Percentiles rank a stretch among this genome's conserved stretches.
Evolutionary conservation across 176 grass and related monocot genomes (phyloP).

Genomic region (Tillandsia fasciculata): DNA sequence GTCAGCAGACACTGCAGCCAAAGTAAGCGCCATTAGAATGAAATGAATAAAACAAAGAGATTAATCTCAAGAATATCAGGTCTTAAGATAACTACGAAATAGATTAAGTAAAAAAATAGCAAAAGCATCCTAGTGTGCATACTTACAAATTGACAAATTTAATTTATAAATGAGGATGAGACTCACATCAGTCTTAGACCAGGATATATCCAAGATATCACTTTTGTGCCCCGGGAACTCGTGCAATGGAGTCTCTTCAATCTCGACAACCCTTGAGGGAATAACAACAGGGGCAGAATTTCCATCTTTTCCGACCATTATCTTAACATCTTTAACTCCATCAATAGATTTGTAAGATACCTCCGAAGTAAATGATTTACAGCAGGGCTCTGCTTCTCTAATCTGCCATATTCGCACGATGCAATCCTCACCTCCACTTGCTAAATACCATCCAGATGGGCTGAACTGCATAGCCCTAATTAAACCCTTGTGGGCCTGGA

Average conservation of each 20-base stretch:
- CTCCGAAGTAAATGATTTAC: slow-evolving; percentile 24
- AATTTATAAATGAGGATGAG: background rate
- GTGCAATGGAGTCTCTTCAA: slow-evolving; percentile 56
- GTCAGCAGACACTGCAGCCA: slow-evolving; percentile 74
- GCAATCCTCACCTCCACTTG: slow-evolving; percentile 82
- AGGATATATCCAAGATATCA: slow-evolving; percentile 76
- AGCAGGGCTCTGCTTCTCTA: slow-evolving; percentile 48
- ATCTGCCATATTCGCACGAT: slow-evolving; percentile 68
- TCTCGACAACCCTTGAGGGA: slow-evolving; percentile 47
- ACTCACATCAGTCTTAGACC: slow-evolving; percentile 84
- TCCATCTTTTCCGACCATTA: slow-evolving; percentile 24
- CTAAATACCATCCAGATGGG: slow-evolving; percentile 72
- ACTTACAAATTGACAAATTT: no score
- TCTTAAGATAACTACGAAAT: background rate
- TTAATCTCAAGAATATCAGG: background rate
- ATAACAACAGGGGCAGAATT: slow-evolving; percentile 40
- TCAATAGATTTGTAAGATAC: slow-evolving; percentile 20
- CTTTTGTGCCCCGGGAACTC: slow-evolving; percentile 65
- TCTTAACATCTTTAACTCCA: slow-evolving; percentile 35
- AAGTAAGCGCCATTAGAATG: slow-evolving; percentile 11
- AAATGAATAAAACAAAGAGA: background rate
- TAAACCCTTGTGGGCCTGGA: slow-evolving; percentile 74
- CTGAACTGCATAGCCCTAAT: slow-evolving; percentile 81
- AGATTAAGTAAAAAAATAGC: background rate
- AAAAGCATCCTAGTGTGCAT: background rate